Conservation (phyloP, 345 rosid genomes). For the Acer campestre region DNA sequence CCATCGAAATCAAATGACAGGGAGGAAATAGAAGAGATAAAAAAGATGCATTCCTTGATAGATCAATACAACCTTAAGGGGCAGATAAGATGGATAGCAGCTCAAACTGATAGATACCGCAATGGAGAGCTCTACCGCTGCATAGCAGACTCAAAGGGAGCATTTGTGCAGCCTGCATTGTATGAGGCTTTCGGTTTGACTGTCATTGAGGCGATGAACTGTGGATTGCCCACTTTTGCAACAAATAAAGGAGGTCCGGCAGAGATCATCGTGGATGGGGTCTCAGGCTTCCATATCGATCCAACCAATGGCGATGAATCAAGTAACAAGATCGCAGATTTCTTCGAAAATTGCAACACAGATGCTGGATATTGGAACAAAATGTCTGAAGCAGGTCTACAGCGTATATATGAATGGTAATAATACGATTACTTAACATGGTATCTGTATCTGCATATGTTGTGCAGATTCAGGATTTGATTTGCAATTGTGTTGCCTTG, state of each 20-base stretch:
- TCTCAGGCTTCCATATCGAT: conserved; percentile 88
- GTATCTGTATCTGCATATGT: not conserved
- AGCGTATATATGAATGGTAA: conserved; percentile 84
- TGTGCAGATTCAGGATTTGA: not conserved
- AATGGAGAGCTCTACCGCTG: conserved; percentile 91
- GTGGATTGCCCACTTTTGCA: conserved; percentile 91
- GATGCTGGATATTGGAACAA: conserved; percentile 62
- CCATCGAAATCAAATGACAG: conserved; percentile 76
- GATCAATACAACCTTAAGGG: conserved; percentile 80
- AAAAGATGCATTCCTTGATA: conserved; percentile 78
- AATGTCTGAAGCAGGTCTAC: conserved; percentile 64
- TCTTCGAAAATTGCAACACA: conserved; percentile 67
- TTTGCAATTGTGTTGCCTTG: conserved; percentile 15
- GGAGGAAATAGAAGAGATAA: conserved; percentile 85
- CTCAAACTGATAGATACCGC: conserved; percentile 83
- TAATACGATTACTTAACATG: not conserved
- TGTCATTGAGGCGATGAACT: conserved; percentile 96
- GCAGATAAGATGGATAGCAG: conserved; percentile 90
- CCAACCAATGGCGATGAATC: conserved; percentile 85
- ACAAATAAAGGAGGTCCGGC: conserved; percentile 97
- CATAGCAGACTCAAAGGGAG: conserved; percentile 91
- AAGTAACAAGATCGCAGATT: conserved; percentile 66
- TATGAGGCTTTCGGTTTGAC: conserved; percentile 97
- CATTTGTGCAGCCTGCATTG: conserved; percentile 91
- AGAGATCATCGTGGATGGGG: conserved; percentile 84